phyloP scores from a whole-genome alignment of 108 stramenopile species.

The Cylindrotheca fusiformis region DNA sequence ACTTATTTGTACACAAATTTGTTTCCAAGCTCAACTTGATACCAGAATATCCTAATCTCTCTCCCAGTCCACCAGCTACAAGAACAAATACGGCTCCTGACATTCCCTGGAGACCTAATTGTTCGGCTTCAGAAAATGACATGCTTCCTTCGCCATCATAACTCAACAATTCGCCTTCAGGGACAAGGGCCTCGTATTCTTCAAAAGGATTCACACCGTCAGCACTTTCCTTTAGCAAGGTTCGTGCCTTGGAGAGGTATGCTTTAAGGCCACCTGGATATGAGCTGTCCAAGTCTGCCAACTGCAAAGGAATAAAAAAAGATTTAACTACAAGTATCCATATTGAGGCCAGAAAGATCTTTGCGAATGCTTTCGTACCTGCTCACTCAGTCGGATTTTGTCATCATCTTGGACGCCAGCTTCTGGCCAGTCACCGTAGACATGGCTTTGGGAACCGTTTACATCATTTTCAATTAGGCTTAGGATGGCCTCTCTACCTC shows the following conservation, averaged over 20 bases:
- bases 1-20: constrained; percentile 69
- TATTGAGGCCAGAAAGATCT: neutral
- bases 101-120: constrained; percentile 60
- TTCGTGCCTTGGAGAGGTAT: constrained; percentile 86
- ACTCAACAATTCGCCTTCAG: constrained; percentile 84
- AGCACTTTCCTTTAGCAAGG: constrained; percentile 82
- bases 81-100: constrained; percentile 71
- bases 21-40: constrained; percentile 94
- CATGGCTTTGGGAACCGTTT: constrained; percentile 62
- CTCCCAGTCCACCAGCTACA: constrained; percentile 96
- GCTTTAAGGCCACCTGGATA: constrained; percentile 94
- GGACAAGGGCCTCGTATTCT: constrained; percentile 89
- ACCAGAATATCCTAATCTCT: constrained; percentile 97
- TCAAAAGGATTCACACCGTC: constrained; percentile 92
- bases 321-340: neutral
- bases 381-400: constrained; percentile 68
- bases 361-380: constrained; percentile 45
- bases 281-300: constrained; percentile 83
- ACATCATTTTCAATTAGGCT: constrained; percentile 56
- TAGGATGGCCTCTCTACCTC: constrained; percentile 57
- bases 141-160: constrained; percentile 86
- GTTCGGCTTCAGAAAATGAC: constrained; percentile 82
- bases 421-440: constrained; percentile 88
- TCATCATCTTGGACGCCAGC: constrained; percentile 74
- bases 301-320: constrained; percentile 30